Conservation (phyloP, 257 asterid species). For the Lantana camara region DNA sequence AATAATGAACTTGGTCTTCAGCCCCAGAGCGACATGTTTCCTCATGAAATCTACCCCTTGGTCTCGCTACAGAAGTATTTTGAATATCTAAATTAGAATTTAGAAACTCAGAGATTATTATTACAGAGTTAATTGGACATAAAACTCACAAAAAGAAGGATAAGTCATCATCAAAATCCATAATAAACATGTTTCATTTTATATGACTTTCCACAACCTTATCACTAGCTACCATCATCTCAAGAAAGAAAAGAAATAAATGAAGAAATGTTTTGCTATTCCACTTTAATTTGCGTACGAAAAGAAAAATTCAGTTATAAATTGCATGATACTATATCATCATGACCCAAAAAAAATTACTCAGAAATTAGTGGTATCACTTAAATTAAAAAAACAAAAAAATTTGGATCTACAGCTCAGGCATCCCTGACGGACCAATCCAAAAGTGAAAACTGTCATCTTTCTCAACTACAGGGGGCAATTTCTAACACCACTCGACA, state of each 20-base stretch:
- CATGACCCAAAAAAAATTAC: slow-evolving; percentile 18
- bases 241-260: not conserved
- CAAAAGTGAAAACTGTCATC: slow-evolving; percentile 11
- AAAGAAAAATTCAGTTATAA: slow-evolving; percentile 6
- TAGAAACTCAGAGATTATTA: slow-evolving; percentile 16
- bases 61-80: slow-evolving; percentile 49
- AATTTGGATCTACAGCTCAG: not conserved
- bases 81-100: slow-evolving; percentile 28
- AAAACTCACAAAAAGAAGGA: slow-evolving; percentile 9
- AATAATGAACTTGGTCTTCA: slow-evolving; percentile 47
- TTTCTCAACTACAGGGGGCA: too few species aligned
- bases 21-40: slow-evolving; percentile 53
- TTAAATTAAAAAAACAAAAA: not conserved
- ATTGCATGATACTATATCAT: not conserved
- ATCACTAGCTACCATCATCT: not conserved
- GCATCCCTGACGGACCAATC: slow-evolving; percentile 5
- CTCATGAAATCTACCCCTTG: slow-evolving; percentile 47
- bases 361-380: not conserved
- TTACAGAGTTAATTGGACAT: not conserved
- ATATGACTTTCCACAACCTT: slow-evolving; percentile 15
- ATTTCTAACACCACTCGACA: too few species aligned
- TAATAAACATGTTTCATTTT: slow-evolving; percentile 18
- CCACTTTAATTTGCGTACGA: not conserved
- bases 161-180: slow-evolving; percentile 18
- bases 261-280: not conserved